These are phyloP conservation scores for Monosporascus cannonballus DNA, from an alignment of 2,329 filamentous ascomycete species.

Conservation along the genomic window DNA sequence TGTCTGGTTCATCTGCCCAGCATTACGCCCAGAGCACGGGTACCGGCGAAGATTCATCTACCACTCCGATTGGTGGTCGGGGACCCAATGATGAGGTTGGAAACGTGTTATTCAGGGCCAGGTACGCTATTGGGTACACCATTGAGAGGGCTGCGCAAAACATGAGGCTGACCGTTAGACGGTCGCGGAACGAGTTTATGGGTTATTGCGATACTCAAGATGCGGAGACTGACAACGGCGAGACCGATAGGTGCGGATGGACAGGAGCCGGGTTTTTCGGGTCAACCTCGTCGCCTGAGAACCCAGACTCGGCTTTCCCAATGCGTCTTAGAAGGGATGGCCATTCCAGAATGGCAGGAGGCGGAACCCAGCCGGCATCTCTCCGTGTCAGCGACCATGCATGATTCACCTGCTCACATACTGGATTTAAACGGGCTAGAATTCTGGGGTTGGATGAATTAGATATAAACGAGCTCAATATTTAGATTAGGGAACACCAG, in stretches of 20 bases:
- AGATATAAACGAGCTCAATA: too few relatives aligned
- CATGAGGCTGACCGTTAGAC: neutral
- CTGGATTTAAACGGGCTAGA: too few relatives aligned
- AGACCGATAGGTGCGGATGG: neutral
- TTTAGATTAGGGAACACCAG: too few relatives aligned
- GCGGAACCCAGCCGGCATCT: too few relatives aligned
- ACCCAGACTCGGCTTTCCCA: neutral
- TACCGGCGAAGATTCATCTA: neutral
- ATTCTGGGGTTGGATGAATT: too few relatives aligned
- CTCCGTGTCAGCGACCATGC: too few relatives aligned
- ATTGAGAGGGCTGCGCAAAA: neutral
- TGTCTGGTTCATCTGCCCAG: neutral
- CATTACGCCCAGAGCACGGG: too few relatives aligned
- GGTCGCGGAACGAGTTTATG: constrained; percentile 1
- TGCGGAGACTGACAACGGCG: neutral
- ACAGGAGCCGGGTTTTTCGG: neutral
- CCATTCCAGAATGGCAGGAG: too few relatives aligned
- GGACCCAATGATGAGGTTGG: neutral
- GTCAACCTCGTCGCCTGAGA: neutral
- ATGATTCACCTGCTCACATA: too few relatives aligned
- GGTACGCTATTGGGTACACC: neutral
- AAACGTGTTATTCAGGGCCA: neutral
- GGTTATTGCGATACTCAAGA: neutral
- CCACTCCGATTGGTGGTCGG: neutral
- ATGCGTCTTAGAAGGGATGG: too few relatives aligned